Percentiles rank a stretch among this genome's conserved stretches.
phyloP scores from a whole-genome alignment of 805 yeast genomes.

The Metschnikowia santaceciliae region DNA sequence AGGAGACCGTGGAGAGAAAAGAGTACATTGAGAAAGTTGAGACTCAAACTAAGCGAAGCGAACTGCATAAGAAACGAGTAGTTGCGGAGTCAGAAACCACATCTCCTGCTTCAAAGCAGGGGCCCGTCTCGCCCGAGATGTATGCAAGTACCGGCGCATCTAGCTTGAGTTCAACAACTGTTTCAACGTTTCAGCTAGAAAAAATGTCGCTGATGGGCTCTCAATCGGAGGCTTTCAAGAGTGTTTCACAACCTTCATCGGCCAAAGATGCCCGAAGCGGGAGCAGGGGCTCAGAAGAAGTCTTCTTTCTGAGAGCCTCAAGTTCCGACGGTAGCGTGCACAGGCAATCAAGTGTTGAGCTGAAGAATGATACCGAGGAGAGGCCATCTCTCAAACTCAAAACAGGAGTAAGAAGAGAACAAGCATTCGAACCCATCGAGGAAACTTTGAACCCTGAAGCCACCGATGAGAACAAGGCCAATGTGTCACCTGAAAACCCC shows the following conservation, averaged over 20 bases:
- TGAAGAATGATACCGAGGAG: not conserved
- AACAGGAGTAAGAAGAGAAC: not conserved
- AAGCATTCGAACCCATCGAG: slow-evolving; percentile 1
- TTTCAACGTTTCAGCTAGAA: not conserved
- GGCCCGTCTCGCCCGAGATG: not conserved
- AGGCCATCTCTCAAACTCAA: not conserved
- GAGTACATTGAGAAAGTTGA: not conserved
- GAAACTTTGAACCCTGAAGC: not conserved
- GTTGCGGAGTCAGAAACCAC: not conserved
- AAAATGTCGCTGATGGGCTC: not conserved
- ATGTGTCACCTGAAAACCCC: slow-evolving; percentile 4
- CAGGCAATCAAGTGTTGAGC: not conserved
- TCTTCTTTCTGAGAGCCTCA: not conserved
- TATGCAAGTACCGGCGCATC: not conserved
- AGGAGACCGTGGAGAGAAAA: not conserved
- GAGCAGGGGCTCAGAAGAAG: slow-evolving; percentile 1
- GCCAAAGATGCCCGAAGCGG: slow-evolving; percentile 2
- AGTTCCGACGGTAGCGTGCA: not conserved
- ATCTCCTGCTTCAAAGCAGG: not conserved
- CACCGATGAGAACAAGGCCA: slow-evolving; percentile 9
- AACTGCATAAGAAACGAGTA: not conserved
- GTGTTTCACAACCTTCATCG: slow-evolving; percentile 4
- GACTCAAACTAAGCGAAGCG: not conserved
- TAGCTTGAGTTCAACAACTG: not conserved
- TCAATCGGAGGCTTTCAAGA: not conserved